These are phyloP conservation scores for Phytophthora parvispora DNA, from an alignment of 352 stramenopile species.

Conservation along the genomic window DNA sequence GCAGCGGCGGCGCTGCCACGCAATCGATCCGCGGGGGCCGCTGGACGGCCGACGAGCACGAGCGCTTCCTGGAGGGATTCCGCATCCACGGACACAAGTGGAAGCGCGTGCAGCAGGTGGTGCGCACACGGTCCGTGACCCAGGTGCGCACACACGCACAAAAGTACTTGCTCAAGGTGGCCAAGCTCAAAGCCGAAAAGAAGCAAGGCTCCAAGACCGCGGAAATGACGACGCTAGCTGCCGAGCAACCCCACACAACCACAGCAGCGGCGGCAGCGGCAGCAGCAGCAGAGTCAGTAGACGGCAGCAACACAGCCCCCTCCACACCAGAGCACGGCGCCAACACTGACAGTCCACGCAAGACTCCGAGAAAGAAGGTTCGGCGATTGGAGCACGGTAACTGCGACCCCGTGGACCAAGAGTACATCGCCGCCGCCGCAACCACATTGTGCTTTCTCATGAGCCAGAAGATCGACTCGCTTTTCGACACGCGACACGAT, in stretches of 20 bases:
- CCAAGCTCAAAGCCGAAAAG: slow-evolving; percentile 89
- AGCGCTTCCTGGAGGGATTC: slow-evolving; percentile 89
- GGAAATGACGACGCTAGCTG: slow-evolving; percentile 36
- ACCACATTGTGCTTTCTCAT: slow-evolving; percentile 88
- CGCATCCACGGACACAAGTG: slow-evolving; percentile 91
- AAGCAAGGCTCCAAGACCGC: slow-evolving; percentile 55
- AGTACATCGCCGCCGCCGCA: slow-evolving; percentile 84
- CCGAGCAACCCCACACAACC: slow-evolving; percentile 10
- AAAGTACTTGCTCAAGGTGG: slow-evolving; percentile 92
- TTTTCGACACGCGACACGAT: slow-evolving; percentile 70
- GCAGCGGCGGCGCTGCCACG: slow-evolving; percentile 8
- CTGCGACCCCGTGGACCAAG: slow-evolving; percentile 71
- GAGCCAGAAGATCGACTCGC: slow-evolving; percentile 86
- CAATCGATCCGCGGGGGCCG: slow-evolving; percentile 81
- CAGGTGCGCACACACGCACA: slow-evolving; percentile 91
- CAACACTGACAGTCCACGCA: slow-evolving; percentile 34
- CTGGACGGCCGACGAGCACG: slow-evolving; percentile 89
- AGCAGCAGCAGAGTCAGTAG: slow-evolving; percentile 19
- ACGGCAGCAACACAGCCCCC: slow-evolving; percentile 38
- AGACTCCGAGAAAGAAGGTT: slow-evolving; percentile 67
- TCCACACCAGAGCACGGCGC: slow-evolving; percentile 48
- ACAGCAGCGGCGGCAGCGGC: background rate
- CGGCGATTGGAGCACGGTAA: slow-evolving; percentile 49
- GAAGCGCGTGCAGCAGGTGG: slow-evolving; percentile 92
- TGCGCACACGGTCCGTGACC: slow-evolving; percentile 89